Base-by-base conservation (phyloP, 805 yeast genomes). In the Candida morakotiae region DNA sequence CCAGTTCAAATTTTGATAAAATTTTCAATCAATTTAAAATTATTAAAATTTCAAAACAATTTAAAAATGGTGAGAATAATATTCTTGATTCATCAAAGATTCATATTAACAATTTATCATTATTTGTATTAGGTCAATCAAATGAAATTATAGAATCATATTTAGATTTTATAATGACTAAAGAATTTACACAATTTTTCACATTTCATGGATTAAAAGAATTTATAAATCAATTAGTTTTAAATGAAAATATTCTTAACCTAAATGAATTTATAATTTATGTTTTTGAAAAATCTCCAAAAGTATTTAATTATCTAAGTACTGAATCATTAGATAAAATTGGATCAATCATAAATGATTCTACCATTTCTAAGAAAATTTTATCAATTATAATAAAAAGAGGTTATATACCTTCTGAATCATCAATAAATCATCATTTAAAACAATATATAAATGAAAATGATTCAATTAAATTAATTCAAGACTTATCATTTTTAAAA, bases 401-500 rank as follows among this genome's bases (percentile, higher is more conserved):
- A 11, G 35, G 35, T 7, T 32, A 32, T 13, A 11, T 34, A 15
- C 67, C 66, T 1, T 51, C 59, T 9, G 30, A 24, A 4, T 47
- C 41, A 9, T 52, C 60, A 8, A 37, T 58, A 33, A 45, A 52
- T 21, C 33, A 41, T 2, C 58, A 47, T 35, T 32, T 58, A 13
- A 34, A 43, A 2, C 35, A 42, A 6, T 56, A 46, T 35, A 42
- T 40, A 5, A 40, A 44, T 8, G 40, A 39, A 6, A 33, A 38
- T 3, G 34, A 29, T 10, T 35, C 28, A 13, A 45, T 39, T 4
- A 35, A 43, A 21, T 40, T 51, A 8, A 39, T 55, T n/a, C 37
- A 41, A 16, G 58, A 55, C 9, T 48, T 63, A 22, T 19, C 52
- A 7, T 32, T 36, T 16, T 44, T 60, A 21, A 64, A 64, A 39